Conservation (phyloP, 1,284 basidiomycete genomes). For the Fomitopsis palustris region DNA sequence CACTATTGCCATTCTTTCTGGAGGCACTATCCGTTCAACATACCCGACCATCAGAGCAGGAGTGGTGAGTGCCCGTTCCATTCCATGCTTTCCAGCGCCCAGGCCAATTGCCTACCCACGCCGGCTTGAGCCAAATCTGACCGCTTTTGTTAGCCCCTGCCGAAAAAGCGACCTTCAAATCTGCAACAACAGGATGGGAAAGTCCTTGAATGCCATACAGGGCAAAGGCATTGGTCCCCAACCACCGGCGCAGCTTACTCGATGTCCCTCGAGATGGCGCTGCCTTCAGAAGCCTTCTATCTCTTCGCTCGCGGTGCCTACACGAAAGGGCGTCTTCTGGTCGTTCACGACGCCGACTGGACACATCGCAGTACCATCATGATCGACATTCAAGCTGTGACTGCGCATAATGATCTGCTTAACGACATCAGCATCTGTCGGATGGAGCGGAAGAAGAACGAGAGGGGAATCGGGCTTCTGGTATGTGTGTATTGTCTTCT, state of each 20-base stretch:
- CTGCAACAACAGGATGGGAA: slow-evolving; percentile 11
- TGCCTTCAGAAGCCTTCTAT: slow-evolving; percentile 22
- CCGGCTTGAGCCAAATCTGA: neutral
- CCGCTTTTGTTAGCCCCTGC: neutral
- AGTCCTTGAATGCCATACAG: slow-evolving; percentile 12
- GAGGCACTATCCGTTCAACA: slow-evolving; percentile 12
- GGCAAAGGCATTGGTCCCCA: neutral
- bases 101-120: neutral
- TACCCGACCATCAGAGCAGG: slow-evolving; percentile 1
- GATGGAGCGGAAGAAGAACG: neutral
- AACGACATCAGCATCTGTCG: neutral
- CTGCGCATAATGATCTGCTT: neutral
- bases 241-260: neutral
- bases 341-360: slow-evolving; percentile 12
- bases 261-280: slow-evolving; percentile 20
- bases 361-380: neutral
- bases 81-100: neutral
- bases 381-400: neutral
- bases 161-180: neutral
- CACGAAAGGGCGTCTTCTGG: slow-evolving; percentile 17
- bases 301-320: slow-evolving; percentile 23
- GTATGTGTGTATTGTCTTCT: neutral
- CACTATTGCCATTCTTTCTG: slow-evolving; percentile 16
- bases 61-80: neutral
- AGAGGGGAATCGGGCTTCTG: neutral